phyloP scores from a whole-genome alignment of 2,329 filamentous ascomycete genomes.

The Aspergillus nomiae region DNA sequence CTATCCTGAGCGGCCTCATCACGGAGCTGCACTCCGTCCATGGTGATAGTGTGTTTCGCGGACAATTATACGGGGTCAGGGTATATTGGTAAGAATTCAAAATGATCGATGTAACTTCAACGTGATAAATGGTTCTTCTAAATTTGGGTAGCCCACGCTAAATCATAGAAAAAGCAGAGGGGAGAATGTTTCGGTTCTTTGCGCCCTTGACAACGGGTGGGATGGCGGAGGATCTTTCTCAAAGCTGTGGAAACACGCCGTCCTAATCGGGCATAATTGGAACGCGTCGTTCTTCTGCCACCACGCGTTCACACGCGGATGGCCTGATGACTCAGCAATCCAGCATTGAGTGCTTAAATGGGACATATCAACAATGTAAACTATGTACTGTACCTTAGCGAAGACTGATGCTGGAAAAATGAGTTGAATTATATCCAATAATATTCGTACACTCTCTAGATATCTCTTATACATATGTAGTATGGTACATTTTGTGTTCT shows the following conservation, averaged over 20 bases:
- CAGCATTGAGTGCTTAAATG: too few relatives aligned
- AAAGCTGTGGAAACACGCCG: slow-evolving; percentile 20
- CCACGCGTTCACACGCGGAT: slow-evolving; percentile 15
- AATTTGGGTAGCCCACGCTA: neutral
- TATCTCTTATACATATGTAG: slow-evolving; percentile 4
- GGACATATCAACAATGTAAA: neutral
- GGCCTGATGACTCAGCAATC: slow-evolving; percentile 6
- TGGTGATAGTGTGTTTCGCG: slow-evolving; percentile 38
- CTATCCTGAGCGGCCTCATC: slow-evolving; percentile 85
- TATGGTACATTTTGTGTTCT: slow-evolving; percentile 6
- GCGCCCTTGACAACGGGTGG: slow-evolving; percentile 17
- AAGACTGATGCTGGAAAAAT: neutral
- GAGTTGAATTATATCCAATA: neutral
- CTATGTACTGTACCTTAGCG: neutral
- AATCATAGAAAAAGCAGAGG: neutral
- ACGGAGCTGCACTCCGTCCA: slow-evolving; percentile 75
- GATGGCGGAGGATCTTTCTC: slow-evolving; percentile 26
- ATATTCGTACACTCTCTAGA: slow-evolving; percentile 1
- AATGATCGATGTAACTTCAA: slow-evolving; percentile 14
- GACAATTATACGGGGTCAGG: slow-evolving; percentile 5
- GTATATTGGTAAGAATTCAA: slow-evolving; percentile 11
- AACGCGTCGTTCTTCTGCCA: slow-evolving; percentile 25
- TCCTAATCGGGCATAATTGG: slow-evolving; percentile 38
- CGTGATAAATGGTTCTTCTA: neutral
- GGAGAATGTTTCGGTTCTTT: slow-evolving; percentile 13